Base-by-base conservation (phyloP, 1,139 yeast genomes). In the Candida sanyaensis region DNA sequence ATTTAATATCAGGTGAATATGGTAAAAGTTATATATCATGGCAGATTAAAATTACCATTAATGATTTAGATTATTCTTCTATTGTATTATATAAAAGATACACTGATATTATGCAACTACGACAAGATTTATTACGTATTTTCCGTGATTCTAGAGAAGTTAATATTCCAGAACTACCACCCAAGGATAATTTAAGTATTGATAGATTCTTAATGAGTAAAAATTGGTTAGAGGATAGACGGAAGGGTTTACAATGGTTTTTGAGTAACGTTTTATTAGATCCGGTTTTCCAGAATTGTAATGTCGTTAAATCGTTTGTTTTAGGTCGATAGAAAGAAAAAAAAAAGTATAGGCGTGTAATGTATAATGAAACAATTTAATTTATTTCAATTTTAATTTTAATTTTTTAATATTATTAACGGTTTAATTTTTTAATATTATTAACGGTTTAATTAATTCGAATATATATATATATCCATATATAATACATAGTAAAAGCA, bases 171-270 rank as follows among this genome's bases (percentile, higher is more conserved):
- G 66, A 59, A 24, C 65, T 88, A 31, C 96, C 96, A 0, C 84
- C 89, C 0, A 87, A 86, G 58, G 80, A 74, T 55, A 61, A 54
- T 32, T 61, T 83, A 44, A 67, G 77, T 38, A 53, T 81, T 33
- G 76, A 77, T 44, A 68, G 84, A 53, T 63, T 83, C 53, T 69
- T 83, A 44, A 69, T 75, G 54, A 62, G 72, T 6, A 62, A 54
- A 27, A 57, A 53, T 33, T 88, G 91, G 76, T 63, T 88, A 33
- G 86, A 80, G 51, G 71, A 71, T 29, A 66, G 96, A 41, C 66
- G 91, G 10, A 75, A 77, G 46, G 90, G 93, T 0, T 68, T 88
- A 21, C 95, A 88, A 59, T 88, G 84, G 77, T 88, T 89, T 64
- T 61, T 86, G 58, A 80, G 82, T 52, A 83, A 84, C 54, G 81